Base-by-base conservation (phyloP, 768 basidiomycete species). In the Leccinum broughii region DNA sequence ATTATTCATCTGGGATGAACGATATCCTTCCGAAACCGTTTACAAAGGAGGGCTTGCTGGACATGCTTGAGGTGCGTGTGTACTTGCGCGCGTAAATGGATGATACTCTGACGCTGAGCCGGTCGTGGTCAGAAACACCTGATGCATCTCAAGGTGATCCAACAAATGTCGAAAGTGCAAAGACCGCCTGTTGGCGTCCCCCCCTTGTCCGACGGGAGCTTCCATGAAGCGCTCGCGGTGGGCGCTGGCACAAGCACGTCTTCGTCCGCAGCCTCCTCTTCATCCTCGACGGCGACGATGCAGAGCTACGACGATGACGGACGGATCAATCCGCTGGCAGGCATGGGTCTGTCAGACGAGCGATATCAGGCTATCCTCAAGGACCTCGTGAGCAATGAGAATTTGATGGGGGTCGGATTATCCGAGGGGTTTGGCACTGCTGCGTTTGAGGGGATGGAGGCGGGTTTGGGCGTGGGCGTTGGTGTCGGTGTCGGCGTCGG, bases 11-110 rank as follows among this genome's bases (percentile, higher is more conserved):
- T 79, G 90, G 95, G 17, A 98, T 98, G 95, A 98, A 95, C 74
- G 95, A 98, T 75, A 90, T 97, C 59, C 78, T 98, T 17, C 91
- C 95, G 8, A 98, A 98, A 74, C 96, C 96, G 3, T 98, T 98
- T 77, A 96, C 92, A n/a, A 93, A 93, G 72, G 87, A 95, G 70
- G 90, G 91, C 15, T 77, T 98, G 32, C 77, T 95, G 51, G 88
- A 89, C 63, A 95, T 98, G 86, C 87, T 98, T 62, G 96, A 98
- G 78, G 91, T 92, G 34, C 4, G 72, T 66, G 8, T 8, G 7
- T 17, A 2, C 50, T 30, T 15, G n/a, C 6, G 17, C 10, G 17
- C 10, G 1, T 4, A 6, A 13, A 3, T 30, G 3, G 20, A 41
- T 46, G 24, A 3, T 22, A 9, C 10, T 26, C 56, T 59, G 44